These are phyloP conservation scores for Coemansia sp. DNA, from an alignment of 192 early-diverging fungal species.

Conservation along the genomic window DNA sequence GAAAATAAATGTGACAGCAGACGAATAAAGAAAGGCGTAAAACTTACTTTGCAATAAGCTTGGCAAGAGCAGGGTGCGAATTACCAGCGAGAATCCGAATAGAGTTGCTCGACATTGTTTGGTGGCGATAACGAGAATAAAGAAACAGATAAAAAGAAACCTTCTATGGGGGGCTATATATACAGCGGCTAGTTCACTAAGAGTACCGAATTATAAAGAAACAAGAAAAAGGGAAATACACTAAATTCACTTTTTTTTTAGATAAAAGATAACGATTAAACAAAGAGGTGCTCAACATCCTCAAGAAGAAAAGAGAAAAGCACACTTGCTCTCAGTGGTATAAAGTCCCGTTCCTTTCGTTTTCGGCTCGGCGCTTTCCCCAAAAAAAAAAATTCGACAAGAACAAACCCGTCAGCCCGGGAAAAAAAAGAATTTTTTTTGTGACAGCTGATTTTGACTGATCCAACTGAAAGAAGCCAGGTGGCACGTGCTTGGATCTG, in stretches of 20 bases:
- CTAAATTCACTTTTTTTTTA: not conserved
- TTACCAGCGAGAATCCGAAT: constrained; percentile 98
- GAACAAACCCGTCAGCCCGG: not conserved
- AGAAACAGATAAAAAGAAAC: not conserved
- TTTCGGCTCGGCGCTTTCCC: not conserved
- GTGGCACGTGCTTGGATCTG: not conserved
- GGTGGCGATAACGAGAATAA: not conserved
- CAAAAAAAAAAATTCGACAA: no score
- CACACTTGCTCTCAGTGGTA: not conserved
- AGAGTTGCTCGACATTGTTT: constrained; percentile 76
- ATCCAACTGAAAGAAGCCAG: not conserved
- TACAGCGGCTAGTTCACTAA: constrained; percentile 2
- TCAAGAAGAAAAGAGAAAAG: not conserved
- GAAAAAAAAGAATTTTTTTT: not conserved
- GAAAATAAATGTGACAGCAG: not conserved
- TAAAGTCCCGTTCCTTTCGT: not conserved
- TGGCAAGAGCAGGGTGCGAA: constrained; percentile 90
- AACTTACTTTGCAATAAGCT: constrained; percentile 84
- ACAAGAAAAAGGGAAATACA: constrained; percentile 1
- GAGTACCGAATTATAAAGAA: constrained; percentile 3
- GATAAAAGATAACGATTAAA: not conserved
- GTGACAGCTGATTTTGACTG: not conserved
- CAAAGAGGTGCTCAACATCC: not conserved
- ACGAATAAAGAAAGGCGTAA: not conserved
- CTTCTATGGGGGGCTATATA: constrained; percentile 3